Base-by-base conservation (phyloP, 2,329 filamentous ascomycete genomes). In the Fusarium devonianum region DNA sequence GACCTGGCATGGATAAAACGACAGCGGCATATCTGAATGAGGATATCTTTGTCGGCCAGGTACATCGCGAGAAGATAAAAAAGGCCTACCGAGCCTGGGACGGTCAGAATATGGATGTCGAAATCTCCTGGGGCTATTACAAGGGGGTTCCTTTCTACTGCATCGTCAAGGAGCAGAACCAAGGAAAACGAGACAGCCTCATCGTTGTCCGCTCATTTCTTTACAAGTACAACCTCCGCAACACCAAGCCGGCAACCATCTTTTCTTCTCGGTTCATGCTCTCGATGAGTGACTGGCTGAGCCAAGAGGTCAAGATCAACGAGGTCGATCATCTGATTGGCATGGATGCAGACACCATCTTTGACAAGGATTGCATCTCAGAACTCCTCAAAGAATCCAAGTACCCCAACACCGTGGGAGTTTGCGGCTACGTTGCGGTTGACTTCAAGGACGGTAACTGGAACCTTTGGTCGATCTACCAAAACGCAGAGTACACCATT, bases 121-220 rank as follows among this genome's bases (percentile, higher is more conserved):
- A 70, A 36, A 59, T 74, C 26, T 63, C 69, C 9, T 67, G 59
- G 33, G 74, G 74, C 1, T 62, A 60, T 17, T 76, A 75, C 55
- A 71, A 69, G 47, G 73, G 72, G 12, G 51, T 76, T 1, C 73
- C 73, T 0, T 76, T 69, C 56, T 65, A 73, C 46, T 73, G 72
- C 56, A 71, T 76, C 42, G 66, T 74, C 60, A 76, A 76, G 62
- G 68, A 72, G 41, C 68, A 72, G 56, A 76, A 75, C 50, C 71
- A 73, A 43, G 73, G 73, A 33, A 77, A 76, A 60, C 67, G 73
- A 3, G 74, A 77, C 53, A 72, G 73, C 25, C 60, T 77, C 29
- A 74, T 74, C 32, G 64, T 75, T 8, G 62, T 69, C 23, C 71
- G 73, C 4, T 75, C 73, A 0, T 73, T 76, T 42, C 55, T 75